Base-by-base conservation (phyloP, 352 stramenopile species). In the Phytophthora syringae region DNA sequence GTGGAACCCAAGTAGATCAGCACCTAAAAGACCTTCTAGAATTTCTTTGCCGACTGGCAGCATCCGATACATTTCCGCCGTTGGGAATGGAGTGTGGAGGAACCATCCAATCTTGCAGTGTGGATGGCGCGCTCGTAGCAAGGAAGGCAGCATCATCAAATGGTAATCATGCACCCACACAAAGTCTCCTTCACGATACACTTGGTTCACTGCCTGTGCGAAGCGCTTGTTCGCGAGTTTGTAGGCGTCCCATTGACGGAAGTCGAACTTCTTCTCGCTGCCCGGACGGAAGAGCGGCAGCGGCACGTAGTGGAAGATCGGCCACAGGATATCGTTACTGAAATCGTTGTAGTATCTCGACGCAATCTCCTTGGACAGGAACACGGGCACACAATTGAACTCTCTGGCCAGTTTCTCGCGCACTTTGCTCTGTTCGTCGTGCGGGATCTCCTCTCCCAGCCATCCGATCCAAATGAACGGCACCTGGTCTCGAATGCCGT, bases 381-480 rank as follows among this genome's bases (percentile, higher is more conserved):
- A 97, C 25, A 97, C 88, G 0, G 91, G 91, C 21, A 96, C 76
- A 64, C 89, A 97, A 45, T 94, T 95, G 60, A 97, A 94, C 42
- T 97, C 89, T 44, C 86, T 64, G 11, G 88, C 79, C 50, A 97
- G 77, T 50, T 93, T 90, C 58, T 94, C 76, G 15, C 84, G 78
- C 15, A 97, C 83, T 67, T 90, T 87, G 54, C 70, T 78, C 56
- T 90, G 87, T 57, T 97, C 90, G 50, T 91, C 80, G 34, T 96
- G 82, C 16, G 80, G 72, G 39, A 97, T 94, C 61, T 97, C 88
- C 60, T 94, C 82, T 27, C 90, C 91, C 10, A 97, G 70, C 91
- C 91, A 97, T 21, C 91, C 91, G 42, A 97, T 95, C 91, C 91
- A 97, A 49, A 97, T 81, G 64, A 97, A 97, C 37, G 92, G 84